Evolutionary conservation across 768 basidiomycete species (phyloP).

Genomic region (Boletus eberwhitei): DNA sequence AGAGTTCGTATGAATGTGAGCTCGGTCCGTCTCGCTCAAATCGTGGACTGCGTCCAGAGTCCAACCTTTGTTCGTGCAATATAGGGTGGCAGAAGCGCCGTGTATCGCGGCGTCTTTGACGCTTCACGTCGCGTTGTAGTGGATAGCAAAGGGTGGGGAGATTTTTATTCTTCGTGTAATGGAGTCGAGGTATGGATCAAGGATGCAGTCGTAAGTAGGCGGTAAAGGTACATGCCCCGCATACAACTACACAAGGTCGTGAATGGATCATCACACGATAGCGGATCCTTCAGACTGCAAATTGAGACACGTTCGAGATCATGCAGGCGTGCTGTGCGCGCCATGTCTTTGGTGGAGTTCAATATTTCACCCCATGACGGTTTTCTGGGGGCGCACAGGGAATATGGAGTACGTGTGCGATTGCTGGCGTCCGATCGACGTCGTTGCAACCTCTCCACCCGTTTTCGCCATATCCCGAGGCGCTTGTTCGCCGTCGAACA

Average conservation of each 20-base stretch:
- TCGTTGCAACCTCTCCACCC: background rate
- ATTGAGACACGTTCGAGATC: background rate
- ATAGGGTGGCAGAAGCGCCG: constrained; percentile 32
- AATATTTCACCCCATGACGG: background rate
- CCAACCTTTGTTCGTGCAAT: constrained; percentile 13
- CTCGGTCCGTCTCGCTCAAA: constrained; percentile 38
- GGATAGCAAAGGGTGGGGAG: constrained; percentile 59
- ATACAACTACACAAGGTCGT: background rate
- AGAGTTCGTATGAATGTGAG: constrained; percentile 63
- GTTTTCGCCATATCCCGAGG: no score
- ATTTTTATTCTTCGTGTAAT: constrained; percentile 56
- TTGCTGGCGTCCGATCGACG: background rate
- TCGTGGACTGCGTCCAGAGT: background rate
- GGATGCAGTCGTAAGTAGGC: background rate
- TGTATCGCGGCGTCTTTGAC: constrained; percentile 50
- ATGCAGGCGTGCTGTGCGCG: no score
- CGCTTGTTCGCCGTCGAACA: no score
- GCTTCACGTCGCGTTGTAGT: constrained; percentile 41
- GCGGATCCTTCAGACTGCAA: no score
- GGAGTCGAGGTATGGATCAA: constrained; percentile 60
- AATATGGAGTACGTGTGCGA: background rate
- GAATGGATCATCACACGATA: background rate
- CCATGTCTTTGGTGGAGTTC: background rate
- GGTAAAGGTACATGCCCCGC: background rate
- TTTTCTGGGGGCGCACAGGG: no score